Base-by-base conservation (phyloP, 257 asterid species). In the Solanum acaule region DNA sequence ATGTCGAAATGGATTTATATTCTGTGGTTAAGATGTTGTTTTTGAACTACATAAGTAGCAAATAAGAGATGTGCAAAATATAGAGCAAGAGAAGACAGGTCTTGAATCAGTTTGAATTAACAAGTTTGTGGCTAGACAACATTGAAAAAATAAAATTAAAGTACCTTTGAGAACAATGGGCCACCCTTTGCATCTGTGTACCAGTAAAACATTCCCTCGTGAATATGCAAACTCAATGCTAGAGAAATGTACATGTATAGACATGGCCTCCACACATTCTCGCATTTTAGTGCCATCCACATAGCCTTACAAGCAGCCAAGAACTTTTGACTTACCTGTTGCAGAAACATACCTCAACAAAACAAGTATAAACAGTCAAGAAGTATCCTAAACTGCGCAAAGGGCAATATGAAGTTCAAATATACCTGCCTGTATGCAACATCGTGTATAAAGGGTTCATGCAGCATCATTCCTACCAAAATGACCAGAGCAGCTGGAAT, bases 151-250 rank as follows among this genome's bases (percentile, higher is more conserved):
- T 38, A 34, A 49, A 13, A 71, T 34, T 4, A 15, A 67, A 49
- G 16, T 88, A 93, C 95, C 93, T 95, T 94, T 27, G 96, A 93
- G 92, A 94, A 95, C 2, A 93, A 93, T 13, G 98, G 98, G 84
- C 97, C 95, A 49, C 89, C 97, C 16, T 87, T 87, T 12, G 96
- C 93, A 88, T 95, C 92, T 8, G 98, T 94, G 16, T 90, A 94
- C 96, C 98, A 95, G 52, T 93, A 94, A 87, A 95, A 93, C 76
- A 92, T 95, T 7, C 97, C 98, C 92, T 94, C 97, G 49, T 93
- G 96, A 82, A 94, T 93, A 81, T 95, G 93, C 77, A 95, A 89
- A 91, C 94, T 94, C 46, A 94, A 88, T 65, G 97, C 94, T 76
- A 93, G 86, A 29, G 96, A 94, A 6, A 95, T 87, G 89, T 86